Base-by-base conservation (phyloP, 805 yeast species). In the Hanseniaspora guilliermondii region DNA sequence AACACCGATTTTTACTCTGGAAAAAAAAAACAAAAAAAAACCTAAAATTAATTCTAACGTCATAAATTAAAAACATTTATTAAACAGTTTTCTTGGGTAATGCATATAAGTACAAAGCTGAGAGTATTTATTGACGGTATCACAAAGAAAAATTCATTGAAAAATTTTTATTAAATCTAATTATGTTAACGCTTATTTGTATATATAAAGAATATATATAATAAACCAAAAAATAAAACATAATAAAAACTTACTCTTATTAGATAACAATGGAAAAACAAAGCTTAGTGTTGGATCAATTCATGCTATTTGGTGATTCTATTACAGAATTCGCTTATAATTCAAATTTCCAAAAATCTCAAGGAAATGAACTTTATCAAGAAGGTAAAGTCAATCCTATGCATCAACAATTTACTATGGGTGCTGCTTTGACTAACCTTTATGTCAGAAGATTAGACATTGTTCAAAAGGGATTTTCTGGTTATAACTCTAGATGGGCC, bases 401-500 rank as follows among this genome's bases (percentile, higher is more conserved):
- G 36, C 47, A 45, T 22, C 57, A 64, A 9, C 68, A 70, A n/a
- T 80, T 78, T 62, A 69, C 73, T 5, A 63, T 76, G 30, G 80
- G 78, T 2, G 72, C 83, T 0, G 80, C 76, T 0, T 61, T 83
- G 25, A 73, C 69, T 38, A 61, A 71, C 53, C 60, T 60, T n/a
- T 85, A 85, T 63, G 66, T 73, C 1, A 73, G 95, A 44, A 77
- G 73, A 62, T 60, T 86, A 46, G 91, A 86, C 59, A 70, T 89
- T 2, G 62, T 87, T 1, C 80, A 77, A 40, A 71, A 95, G 56
- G 97, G 97, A 0, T 86, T 70, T 61, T 64, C 79, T 1, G 96
- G 97, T 0, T 88, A 85, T 69, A 85, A 76, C 60, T 68, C 88
- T 0, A 76, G 78, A 36, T 81, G 81, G 68, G 87, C 78, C 0